phyloP scores from a whole-genome alignment of 257 asterid genomes.

The Solanum tarapatanum region DNA sequence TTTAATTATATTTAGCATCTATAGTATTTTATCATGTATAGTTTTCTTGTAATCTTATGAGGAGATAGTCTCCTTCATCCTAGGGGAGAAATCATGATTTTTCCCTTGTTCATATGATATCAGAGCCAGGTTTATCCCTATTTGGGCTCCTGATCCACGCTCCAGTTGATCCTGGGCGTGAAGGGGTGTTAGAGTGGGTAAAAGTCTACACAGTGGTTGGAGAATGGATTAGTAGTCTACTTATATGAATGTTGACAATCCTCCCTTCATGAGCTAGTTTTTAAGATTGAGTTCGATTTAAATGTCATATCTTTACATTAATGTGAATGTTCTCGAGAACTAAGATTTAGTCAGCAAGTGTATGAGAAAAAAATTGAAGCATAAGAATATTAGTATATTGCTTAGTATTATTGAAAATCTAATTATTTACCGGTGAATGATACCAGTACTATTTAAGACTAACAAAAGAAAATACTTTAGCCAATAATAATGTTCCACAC shows the following conservation, averaged over 20 bases:
- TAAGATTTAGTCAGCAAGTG: neutral
- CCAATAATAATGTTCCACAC: neutral
- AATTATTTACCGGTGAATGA: neutral
- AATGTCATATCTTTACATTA: neutral
- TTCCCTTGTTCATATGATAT: neutral
- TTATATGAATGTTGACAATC: neutral
- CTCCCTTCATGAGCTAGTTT: neutral
- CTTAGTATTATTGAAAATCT: neutral
- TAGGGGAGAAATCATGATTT: neutral
- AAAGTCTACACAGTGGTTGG: neutral
- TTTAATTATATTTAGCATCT: no score
- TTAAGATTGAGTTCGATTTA: no score
- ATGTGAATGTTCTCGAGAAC: neutral
- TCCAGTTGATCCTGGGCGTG: no score
- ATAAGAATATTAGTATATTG: no score
- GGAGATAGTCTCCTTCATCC: neutral
- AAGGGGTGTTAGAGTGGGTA: neutral
- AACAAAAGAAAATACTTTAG: neutral
- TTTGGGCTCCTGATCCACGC: neutral
- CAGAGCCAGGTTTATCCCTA: neutral
- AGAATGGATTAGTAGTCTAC: no score
- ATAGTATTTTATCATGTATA: neutral
- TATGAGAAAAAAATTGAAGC: neutral
- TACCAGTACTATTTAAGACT: neutral
- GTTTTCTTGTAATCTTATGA: no score